phyloP scores from a whole-genome alignment of 1,139 yeast species.

The Nakaseomyces kungkrabaensis region DNA sequence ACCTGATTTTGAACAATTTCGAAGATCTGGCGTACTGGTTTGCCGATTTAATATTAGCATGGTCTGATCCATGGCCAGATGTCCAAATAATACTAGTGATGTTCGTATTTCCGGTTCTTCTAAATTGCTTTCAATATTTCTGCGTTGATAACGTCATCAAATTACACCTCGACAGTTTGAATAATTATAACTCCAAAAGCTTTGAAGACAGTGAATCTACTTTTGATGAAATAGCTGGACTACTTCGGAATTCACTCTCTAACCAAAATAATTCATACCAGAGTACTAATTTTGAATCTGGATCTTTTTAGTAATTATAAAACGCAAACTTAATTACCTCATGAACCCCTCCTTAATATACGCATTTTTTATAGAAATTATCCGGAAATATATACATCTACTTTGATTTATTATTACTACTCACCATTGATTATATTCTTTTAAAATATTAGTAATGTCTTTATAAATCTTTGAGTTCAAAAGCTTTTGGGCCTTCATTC shows the following conservation, averaged over 20 bases:
- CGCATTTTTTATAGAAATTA: too few species aligned
- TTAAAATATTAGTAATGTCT: neutral
- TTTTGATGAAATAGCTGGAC: neutral
- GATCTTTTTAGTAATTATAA: neutral
- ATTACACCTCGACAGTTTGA: conserved; percentile 31
- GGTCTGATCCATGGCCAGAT: conserved; percentile 75
- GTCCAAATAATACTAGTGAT: conserved; percentile 79
- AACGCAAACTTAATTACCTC: neutral
- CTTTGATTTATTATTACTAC: too few species aligned
- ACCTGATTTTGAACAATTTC: conserved; percentile 48
- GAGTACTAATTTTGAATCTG: neutral
- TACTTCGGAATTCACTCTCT: neutral
- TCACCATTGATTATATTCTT: neutral
- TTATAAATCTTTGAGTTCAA: neutral
- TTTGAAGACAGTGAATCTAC: conserved; percentile 1
- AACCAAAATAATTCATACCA: neutral
- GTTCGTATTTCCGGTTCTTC: conserved; percentile 64
- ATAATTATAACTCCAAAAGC: neutral
- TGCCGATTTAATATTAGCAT: conserved; percentile 55
- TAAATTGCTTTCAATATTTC: conserved; percentile 82
- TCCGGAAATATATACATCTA: too few species aligned
- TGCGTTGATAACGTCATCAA: conserved; percentile 83
- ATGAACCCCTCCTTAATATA: too few species aligned
- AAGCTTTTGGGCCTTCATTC: conserved; percentile 18
- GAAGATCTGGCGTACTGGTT: conserved; percentile 34